Evolutionary conservation across 1,284 basidiomycete genomes (phyloP), one percentile per base, ranked within the genome.

Genomic region (Austroboletus novae-zelandiae): DNA sequence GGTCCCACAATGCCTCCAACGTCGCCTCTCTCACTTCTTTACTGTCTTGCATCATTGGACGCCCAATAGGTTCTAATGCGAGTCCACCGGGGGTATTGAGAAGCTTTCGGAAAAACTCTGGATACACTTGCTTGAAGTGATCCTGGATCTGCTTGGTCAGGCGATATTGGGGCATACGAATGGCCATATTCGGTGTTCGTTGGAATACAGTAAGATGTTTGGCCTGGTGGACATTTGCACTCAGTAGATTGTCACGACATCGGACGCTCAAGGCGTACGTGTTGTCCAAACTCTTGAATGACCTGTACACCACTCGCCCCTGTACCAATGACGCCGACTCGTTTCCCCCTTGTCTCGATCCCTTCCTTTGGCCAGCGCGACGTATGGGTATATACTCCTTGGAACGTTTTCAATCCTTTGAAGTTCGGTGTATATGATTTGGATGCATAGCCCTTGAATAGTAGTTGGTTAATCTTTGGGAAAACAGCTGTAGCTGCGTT

Each of bases 121-220:
- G 40, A 23, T 59, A 61, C 5, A 51, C 9, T 5, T 35, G 56
- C 31, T 56, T 61, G 48, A 60, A 58, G 30, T 56, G 43, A 9
- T 52, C 40, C 27, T 61, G 57, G 1, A 43, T 29, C 1, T 52
- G 17, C 11, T 39, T 45, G 36, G 18, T 58, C 1, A 61, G 2
- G 7, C 18, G 1, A 27, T 27, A 49, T 37, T 58, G 57, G 0
- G 39, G n/a, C 56, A 52, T 60, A 0, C 56, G 58, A 1, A 60
- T 6, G 5, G 57, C 50, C 4, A 52, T 11, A n/a, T 61, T 58
- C 6, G 57, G 58, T 3, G 57, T 58, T 15, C 58, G 50, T 34
- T 59, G 58, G 36, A 61, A 59, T 2, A 60, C 52, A 10, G 52
- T 58, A 14, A 61, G 25, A 18, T 58, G 58, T 0, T 23, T 30